These are phyloP conservation scores for Heimioporus punctisporus DNA, from an alignment of 1,284 basidiomycete genomes.

Conservation along the genomic window DNA sequence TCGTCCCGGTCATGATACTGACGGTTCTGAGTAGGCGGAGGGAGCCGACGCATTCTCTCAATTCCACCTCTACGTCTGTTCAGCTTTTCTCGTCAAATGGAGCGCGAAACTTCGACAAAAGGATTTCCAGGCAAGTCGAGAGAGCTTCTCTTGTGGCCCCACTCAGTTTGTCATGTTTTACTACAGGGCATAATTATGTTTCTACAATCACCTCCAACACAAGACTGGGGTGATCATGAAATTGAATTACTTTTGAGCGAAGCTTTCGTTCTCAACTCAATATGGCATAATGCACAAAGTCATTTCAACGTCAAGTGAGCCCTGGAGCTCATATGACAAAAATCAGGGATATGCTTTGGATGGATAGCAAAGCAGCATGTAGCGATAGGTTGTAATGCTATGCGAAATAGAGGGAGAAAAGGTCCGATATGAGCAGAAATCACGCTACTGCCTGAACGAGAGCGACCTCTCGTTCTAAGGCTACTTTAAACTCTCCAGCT, in stretches of 20 bases:
- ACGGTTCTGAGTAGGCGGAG: slow-evolving; percentile 67
- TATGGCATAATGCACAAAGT: slow-evolving; percentile 95
- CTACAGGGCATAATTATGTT: slow-evolving; percentile 98
- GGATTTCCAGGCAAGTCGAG: slow-evolving; percentile 86
- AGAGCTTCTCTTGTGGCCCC: not conserved
- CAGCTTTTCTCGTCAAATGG: slow-evolving; percentile 93
- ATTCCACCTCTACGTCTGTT: slow-evolving; percentile 96
- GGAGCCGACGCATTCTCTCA: slow-evolving; percentile 96
- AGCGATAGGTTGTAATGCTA: slow-evolving; percentile 27
- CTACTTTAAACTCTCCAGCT: slow-evolving; percentile 59
- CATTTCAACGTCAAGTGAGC: slow-evolving; percentile 64
- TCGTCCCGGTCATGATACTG: not conserved
- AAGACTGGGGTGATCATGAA: slow-evolving; percentile 95
- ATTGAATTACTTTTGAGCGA: slow-evolving; percentile 95
- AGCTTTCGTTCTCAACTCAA: slow-evolving; percentile 93
- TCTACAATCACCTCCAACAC: slow-evolving; percentile 94
- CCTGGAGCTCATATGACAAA: not conserved
- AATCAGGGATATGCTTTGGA: slow-evolving; percentile 2
- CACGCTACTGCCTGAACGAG: slow-evolving; percentile 40
- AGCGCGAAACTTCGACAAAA: slow-evolving; percentile 88
- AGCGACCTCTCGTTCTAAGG: slow-evolving; percentile 65
- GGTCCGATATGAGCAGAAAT: slow-evolving; percentile 1
- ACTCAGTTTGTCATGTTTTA: slow-evolving; percentile 8
- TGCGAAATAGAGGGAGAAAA: slow-evolving; percentile 8
- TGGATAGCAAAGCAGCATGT: slow-evolving; percentile 23